Percentiles rank a stretch among this genome's conserved stretches.
Conservation (phyloP, 805 yeast species). For the Saccharomycopsis capsularis region DNA sequence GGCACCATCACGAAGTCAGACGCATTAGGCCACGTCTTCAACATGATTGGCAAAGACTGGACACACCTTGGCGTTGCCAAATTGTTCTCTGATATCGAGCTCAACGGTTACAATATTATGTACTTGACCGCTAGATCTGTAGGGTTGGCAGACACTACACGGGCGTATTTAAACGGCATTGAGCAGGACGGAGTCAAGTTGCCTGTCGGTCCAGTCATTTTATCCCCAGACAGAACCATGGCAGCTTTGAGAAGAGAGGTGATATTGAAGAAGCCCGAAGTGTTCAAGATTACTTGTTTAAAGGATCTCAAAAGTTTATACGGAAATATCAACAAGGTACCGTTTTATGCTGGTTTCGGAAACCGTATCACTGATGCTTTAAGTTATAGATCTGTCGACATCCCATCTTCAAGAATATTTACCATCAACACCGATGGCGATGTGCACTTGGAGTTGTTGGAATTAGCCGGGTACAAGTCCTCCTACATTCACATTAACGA, state of each 20-base stretch:
- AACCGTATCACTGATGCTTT: conserved; percentile 94
- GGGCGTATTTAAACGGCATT: conserved; percentile 73
- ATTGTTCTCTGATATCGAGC: conserved; percentile 75
- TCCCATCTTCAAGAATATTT: conserved; percentile 89
- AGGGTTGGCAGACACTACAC: conserved; percentile 89
- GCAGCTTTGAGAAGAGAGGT: conserved; percentile 92
- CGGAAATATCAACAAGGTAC: conserved; percentile 41
- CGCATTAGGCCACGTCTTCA: conserved; percentile 92
- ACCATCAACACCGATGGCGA: conserved; percentile 96
- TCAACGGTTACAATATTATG: conserved; percentile 88
- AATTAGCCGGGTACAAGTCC: conserved; percentile 85
- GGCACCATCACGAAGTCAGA: conserved; percentile 98
- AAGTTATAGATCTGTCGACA: conserved; percentile 86
- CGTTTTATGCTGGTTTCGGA: conserved; percentile 97
- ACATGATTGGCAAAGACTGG: conserved; percentile 95
- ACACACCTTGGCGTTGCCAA: conserved; percentile 95
- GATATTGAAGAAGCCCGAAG: conserved; percentile 90
- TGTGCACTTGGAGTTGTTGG: conserved; percentile 93
- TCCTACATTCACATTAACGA: conserved; percentile 87
- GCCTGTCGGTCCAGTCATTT: conserved; percentile 88
- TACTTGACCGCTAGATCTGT: conserved; percentile 92
- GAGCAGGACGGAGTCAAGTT: conserved; percentile 66
- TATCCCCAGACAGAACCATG: conserved; percentile 93
- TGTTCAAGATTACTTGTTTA: conserved; percentile 96
- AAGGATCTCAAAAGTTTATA: conserved; percentile 76